Conservation (phyloP, 2,329 filamentous ascomycete genomes). For the Trichoderma koningiopsis region DNA sequence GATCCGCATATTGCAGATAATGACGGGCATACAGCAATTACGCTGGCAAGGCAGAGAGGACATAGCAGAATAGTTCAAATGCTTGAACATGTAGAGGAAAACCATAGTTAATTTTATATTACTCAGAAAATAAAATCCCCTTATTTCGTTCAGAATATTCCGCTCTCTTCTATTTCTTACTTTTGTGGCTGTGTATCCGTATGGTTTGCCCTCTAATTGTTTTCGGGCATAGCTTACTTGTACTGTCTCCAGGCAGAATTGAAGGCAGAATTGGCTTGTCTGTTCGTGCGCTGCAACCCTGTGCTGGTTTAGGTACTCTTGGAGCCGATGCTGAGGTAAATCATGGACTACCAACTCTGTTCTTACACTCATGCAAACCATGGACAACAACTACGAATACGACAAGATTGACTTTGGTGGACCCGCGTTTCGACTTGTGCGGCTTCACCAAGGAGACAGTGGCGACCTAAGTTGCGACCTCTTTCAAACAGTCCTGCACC, state of each 20-base stretch:
- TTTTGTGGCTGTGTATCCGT: background rate
- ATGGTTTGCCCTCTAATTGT: background rate
- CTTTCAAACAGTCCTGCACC: background rate
- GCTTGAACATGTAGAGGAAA: no score
- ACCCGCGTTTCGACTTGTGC: background rate
- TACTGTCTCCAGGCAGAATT: background rate
- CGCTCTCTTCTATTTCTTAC: no score
- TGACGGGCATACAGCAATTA: no score
- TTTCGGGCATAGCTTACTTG: background rate
- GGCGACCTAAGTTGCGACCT: background rate
- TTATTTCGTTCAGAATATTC: no score
- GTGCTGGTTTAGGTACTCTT: background rate
- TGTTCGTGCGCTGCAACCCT: background rate
- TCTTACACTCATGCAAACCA: background rate
- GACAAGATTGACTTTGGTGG: background rate
- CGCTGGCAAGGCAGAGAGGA: no score
- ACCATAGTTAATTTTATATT: no score
- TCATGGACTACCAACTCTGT: background rate
- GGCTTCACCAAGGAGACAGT: background rate
- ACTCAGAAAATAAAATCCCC: no score
- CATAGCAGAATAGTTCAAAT: no score
- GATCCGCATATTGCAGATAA: no score
- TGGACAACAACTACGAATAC: background rate
- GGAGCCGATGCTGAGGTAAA: background rate
- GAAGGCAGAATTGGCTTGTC: background rate